Conservation (phyloP, 805 yeast species). For the Candida chilensis region DNA sequence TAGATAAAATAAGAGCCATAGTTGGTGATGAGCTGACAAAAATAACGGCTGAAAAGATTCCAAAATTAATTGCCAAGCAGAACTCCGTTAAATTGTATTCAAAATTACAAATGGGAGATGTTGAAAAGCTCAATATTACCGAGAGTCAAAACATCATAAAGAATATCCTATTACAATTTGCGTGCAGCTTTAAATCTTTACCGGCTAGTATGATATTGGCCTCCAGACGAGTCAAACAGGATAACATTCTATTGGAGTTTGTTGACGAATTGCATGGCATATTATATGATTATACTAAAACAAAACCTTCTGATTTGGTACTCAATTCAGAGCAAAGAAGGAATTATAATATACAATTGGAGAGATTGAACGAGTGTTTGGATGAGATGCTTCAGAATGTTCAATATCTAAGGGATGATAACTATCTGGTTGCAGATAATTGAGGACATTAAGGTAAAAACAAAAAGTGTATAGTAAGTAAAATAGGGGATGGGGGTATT, state of each 20-base stretch:
- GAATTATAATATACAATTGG: not conserved
- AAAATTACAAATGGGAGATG: not conserved
- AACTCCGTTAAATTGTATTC: not conserved
- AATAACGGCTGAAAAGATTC: not conserved
- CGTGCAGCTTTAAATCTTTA: not conserved
- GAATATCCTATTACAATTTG: conserved; percentile 1
- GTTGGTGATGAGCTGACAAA: not conserved
- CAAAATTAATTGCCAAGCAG: not conserved
- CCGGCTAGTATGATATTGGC: not conserved
- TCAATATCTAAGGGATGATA: not conserved
- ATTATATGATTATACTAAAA: not conserved
- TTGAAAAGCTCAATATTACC: not conserved
- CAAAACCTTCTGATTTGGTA: not conserved
- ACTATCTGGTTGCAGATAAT: not conserved
- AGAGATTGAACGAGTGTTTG: not conserved
- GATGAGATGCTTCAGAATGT: not conserved
- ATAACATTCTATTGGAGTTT: not conserved
- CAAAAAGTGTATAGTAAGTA: not conserved
- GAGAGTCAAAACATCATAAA: not conserved
- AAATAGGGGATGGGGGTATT: not conserved
- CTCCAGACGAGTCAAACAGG: not conserved
- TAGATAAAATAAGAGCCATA: not conserved
- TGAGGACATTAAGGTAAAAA: not conserved
- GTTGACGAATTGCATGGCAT: not conserved
- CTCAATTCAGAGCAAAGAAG: not conserved